Evolutionary conservation across 2,329 filamentous ascomycete species (phyloP).

Genomic region (Emericellopsis cladophorae): DNA sequence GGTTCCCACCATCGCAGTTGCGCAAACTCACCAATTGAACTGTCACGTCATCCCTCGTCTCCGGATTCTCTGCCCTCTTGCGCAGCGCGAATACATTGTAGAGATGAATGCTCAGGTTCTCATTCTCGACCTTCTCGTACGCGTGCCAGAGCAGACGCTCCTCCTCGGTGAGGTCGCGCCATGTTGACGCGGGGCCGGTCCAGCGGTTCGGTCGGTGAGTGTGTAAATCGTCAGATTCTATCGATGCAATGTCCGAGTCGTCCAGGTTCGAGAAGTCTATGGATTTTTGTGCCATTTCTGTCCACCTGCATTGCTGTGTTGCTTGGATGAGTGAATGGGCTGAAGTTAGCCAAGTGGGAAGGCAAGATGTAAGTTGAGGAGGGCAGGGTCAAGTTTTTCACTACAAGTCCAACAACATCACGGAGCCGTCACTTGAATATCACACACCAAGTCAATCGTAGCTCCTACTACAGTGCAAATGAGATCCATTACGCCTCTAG

Average conservation of each 20-base stretch:
- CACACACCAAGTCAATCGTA: background rate
- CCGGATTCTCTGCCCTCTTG: constrained; percentile 12
- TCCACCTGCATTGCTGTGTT: background rate
- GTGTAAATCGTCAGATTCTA: constrained; percentile 32
- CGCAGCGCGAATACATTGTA: constrained; percentile 68
- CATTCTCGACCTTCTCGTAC: constrained; percentile 48
- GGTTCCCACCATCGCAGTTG: background rate
- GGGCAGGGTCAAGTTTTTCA: too few species aligned
- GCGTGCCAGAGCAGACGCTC: constrained; percentile 52
- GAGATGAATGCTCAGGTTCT: constrained; percentile 63
- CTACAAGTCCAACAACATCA: too few species aligned
- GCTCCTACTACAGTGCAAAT: too few species aligned
- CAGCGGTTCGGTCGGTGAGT: constrained; percentile 57
- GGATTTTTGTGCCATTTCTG: background rate
- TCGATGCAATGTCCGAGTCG: constrained; percentile 31
- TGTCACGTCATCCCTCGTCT: constrained; percentile 13
- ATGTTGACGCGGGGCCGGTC: constrained; percentile 53
- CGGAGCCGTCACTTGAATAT: background rate
- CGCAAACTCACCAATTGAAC: constrained; percentile 13
- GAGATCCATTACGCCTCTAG: background rate
- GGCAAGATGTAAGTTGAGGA: too few species aligned
- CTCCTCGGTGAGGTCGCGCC: constrained; percentile 46
- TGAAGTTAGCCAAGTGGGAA: too few species aligned
- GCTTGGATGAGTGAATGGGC: background rate
- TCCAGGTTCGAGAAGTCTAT: constrained; percentile 18